Conservation (phyloP, 306 rosid species). For the Senna siamea region DNA sequence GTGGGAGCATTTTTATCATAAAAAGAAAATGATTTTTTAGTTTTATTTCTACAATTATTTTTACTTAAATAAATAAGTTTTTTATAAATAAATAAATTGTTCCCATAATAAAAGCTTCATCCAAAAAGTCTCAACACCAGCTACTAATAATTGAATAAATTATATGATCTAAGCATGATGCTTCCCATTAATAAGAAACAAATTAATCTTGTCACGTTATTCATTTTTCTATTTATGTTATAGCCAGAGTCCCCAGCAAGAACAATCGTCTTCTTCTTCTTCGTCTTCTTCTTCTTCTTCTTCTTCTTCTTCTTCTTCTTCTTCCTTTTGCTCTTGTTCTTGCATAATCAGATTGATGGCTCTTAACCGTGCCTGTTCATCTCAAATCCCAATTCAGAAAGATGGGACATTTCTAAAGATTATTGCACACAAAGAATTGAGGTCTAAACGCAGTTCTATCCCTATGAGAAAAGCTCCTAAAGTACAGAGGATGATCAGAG, state of each 20-base stretch:
- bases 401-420: conserved; percentile 47
- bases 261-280: conserved; percentile 18
- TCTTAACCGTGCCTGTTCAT: conserved; percentile 40
- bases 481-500: conserved; percentile 62
- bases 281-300: conserved; percentile 21
- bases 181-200: conserved; percentile 9
- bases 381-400: conserved; percentile 47
- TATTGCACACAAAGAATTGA: conserved; percentile 43
- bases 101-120: too few species aligned
- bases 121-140: not conserved
- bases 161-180: not conserved
- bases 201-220: not conserved
- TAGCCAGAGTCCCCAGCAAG: conserved; percentile 28
- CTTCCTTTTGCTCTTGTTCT: not conserved
- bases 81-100: too few species aligned
- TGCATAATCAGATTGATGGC: conserved; percentile 55
- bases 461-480: conserved; percentile 30
- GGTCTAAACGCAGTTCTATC: conserved; percentile 45
- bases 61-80: too few species aligned
- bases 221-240: conserved; percentile 35
- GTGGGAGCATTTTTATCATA: too few species aligned
- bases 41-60: too few species aligned
- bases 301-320: conserved; percentile 22
- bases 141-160: conserved; percentile 54
- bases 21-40: too few species aligned